These are phyloP conservation scores for Starmerella cellae DNA, from an alignment of 805 yeast species.

Conservation along the genomic window DNA sequence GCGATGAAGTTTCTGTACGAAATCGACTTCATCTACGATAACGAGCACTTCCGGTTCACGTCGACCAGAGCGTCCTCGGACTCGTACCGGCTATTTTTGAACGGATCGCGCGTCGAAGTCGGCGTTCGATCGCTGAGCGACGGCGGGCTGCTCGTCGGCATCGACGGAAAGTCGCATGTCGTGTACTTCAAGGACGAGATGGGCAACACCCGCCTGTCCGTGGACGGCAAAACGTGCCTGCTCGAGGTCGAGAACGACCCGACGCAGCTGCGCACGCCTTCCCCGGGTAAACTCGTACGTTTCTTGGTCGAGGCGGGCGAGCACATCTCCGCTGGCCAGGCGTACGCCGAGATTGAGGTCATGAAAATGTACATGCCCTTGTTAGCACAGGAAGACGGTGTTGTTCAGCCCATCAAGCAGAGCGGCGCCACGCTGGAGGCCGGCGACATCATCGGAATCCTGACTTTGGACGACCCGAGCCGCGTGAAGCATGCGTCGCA, in stretches of 20 bases:
- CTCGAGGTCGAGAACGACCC: slow-evolving; percentile 96
- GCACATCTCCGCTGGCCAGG: slow-evolving; percentile 78
- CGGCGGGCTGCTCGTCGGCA: slow-evolving; percentile 78
- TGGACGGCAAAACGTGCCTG: slow-evolving; percentile 87
- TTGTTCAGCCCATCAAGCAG: slow-evolving; percentile 82
- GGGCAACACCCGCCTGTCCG: slow-evolving; percentile 84
- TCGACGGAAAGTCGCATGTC: slow-evolving; percentile 88
- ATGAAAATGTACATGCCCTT: slow-evolving; percentile 99
- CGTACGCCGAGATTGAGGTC: slow-evolving; percentile 97
- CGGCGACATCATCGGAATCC: slow-evolving; percentile 91
- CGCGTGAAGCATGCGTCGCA: slow-evolving; percentile 95
- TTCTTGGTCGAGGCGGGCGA: slow-evolving; percentile 92
- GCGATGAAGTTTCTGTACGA: slow-evolving; percentile 78
- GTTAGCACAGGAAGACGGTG: slow-evolving; percentile 85
- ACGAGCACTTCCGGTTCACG: slow-evolving; percentile 82
- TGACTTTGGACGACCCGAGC: slow-evolving; percentile 90
- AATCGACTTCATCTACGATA: slow-evolving; percentile 91
- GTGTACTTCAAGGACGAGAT: slow-evolving; percentile 98
- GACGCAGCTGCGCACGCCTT: slow-evolving; percentile 94
- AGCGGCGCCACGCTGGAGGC: slow-evolving; percentile 96
- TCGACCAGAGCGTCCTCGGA: slow-evolving; percentile 86
- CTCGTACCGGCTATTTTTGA: slow-evolving; percentile 74
- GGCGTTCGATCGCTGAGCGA: slow-evolving; percentile 83
- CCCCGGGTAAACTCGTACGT: slow-evolving; percentile 95
- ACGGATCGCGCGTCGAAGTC: slow-evolving; percentile 81